Base-by-base conservation (phyloP, 2,329 filamentous ascomycete genomes). In the Mollisiaceae sp. region DNA sequence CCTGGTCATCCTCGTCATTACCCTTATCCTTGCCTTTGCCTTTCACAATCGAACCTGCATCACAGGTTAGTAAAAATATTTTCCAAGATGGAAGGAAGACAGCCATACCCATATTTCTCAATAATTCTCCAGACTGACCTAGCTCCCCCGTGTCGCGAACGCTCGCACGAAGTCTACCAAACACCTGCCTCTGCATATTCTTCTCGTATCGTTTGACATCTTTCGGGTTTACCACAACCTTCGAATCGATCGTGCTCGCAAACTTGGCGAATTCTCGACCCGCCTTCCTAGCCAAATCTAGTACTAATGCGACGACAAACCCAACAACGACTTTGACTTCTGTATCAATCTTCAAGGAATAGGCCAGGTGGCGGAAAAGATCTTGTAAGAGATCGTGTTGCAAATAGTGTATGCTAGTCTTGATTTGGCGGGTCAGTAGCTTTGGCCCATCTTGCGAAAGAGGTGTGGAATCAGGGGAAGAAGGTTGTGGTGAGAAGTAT, bases 381-480 rank as follows among this genome's bases (percentile, higher is more conserved):
- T 14, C 36, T 0, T 50, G 14, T 27, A 64, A 59, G 2, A 64
- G 27, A 15, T 64, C 11, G 14, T 55, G 45, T 45, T 60, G 62
- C 14, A 64, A 41, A 59, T 59, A 20, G 55, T 54, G 43, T 43
- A 64, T 64, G 43, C 55, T 59, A 18, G 43, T 43, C 55, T 64
- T 64, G 15, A 64, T 59, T 54, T 64, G 62, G 20, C 62, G 55
- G 22, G 55, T 54, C 12, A 64, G 38, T 2, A 64, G 55, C 38
- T 52, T 59, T 39, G 62, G 62, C 8, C 39, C 56, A 55, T 11
- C 20, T 18, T 43, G 22, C 4, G 56, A 64, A 43, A 55, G 43
- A 54, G 9, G 22, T 43, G 36, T 8, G 43, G 8, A 38, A 52
- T 38, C n/a, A 18, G 12, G 55, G 47, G 41, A 1, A 47, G 12